Evolutionary conservation across 2,329 filamentous ascomycete genomes (phyloP), one percentile per base, ranked within the genome.

Genomic region (Setomelanomma holmii): DNA sequence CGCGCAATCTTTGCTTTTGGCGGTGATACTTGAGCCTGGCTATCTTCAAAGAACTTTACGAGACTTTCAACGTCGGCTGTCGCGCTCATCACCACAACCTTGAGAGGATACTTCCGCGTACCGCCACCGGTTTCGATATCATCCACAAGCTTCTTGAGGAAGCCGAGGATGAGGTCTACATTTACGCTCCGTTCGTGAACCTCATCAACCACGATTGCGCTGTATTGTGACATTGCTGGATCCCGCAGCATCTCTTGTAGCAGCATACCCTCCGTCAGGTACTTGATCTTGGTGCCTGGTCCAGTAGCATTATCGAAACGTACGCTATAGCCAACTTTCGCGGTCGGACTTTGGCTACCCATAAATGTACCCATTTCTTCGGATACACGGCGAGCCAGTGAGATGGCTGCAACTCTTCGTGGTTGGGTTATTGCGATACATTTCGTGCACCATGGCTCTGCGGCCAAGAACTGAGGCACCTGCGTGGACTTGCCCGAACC

Each of bases 401-500:
- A 95, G 1, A 93, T 96, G 0, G 96, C 95, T 16, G 95, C 96
- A 1, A 99, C 92, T 75, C 95, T 86, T 69, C 95, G 86, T 0
- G 95, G 96, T 71, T 99, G 92, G 0, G 96, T 99, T 56, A 98
- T 91, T 6, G 93, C 95, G 59, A 99, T 91, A 35, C 67, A 68
- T 66, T 90, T 88, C 30, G 81, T 83, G 72, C 92, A 96, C 92
- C 93, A 98, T 5, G 85, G 76, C 67, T 97, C 90, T 21, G 81
- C 78, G 40, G 89, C 84, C 6, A 99, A 79, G 57, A 96, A 97
- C 68, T 98, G 95, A 0, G 95, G 93, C 0, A 97, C 88, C 75
- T 99, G 95, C 0, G 95, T 99, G 78, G 90, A 96, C 77, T 99
- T 99, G 71, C 95, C 95, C 12, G 91, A 96, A 72, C 95, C 95